phyloP scores from a whole-genome alignment of 148 eudicot species.

The Nyssa sinensis region DNA sequence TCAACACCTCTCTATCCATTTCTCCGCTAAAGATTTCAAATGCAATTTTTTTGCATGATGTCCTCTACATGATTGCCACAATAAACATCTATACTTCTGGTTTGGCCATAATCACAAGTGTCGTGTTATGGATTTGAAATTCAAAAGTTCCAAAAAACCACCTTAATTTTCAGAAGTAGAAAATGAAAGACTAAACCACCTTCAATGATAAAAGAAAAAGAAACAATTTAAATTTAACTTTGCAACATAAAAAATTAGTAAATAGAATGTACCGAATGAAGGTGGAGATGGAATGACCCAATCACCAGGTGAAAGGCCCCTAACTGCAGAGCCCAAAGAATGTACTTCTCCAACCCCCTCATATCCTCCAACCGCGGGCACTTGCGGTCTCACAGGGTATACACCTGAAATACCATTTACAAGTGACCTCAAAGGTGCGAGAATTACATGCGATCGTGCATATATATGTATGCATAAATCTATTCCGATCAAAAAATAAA shows the following conservation, averaged over 20 bases:
- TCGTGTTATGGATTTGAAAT: neutral
- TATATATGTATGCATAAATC: neutral
- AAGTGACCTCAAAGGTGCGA: neutral
- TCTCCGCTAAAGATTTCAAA: neutral
- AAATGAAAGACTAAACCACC: neutral
- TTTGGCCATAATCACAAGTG: neutral
- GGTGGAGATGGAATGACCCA: slow-evolving; percentile 94
- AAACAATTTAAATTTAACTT: too few species aligned
- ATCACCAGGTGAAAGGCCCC: slow-evolving; percentile 68
- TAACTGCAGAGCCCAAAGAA: slow-evolving; percentile 72
- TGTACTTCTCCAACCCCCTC: slow-evolving; percentile 91
- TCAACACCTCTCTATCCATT: neutral
- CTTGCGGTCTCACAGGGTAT: slow-evolving; percentile 80
- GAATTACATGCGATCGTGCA: neutral
- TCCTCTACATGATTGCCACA: neutral
- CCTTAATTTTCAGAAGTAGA: neutral
- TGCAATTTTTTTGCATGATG: neutral
- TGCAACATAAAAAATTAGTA: neutral
- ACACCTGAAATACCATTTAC: slow-evolving; percentile 42
- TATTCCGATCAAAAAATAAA: too few species aligned
- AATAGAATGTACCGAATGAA: slow-evolving; percentile 50
- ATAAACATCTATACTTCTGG: neutral
- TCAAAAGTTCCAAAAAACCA: neutral
- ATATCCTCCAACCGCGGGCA: slow-evolving; percentile 88
- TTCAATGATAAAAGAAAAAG: neutral